phyloP scores from a whole-genome alignment of 768 basidiomycete species.

The Lactarius psammicola region DNA sequence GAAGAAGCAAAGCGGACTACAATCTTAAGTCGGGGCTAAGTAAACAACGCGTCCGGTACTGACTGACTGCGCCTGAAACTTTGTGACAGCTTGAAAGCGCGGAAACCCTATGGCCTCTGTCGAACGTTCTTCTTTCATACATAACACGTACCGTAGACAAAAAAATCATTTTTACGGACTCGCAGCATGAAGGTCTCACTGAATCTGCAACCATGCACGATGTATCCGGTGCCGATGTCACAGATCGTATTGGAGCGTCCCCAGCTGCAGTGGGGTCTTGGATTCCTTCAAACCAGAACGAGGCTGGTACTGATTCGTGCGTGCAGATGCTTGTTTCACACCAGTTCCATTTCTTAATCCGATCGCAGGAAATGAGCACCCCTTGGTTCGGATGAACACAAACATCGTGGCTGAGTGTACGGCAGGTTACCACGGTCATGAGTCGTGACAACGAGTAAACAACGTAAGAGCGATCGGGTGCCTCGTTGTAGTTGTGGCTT shows the following conservation, averaged over 20 bases:
- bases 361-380: slow-evolving; percentile 97
- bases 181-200: slow-evolving; percentile 15
- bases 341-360: slow-evolving; percentile 98
- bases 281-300: slow-evolving; percentile 25
- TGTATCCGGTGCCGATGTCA: slow-evolving; percentile 90
- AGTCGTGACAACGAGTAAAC: slow-evolving; percentile 12
- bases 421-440: slow-evolving; percentile 19
- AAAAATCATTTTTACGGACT: slow-evolving; percentile 22
- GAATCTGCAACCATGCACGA: slow-evolving; percentile 76
- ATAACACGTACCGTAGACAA: slow-evolving; percentile 82
- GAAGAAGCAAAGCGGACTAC: slow-evolving; percentile 31
- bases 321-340: slow-evolving; percentile 91
- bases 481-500: slow-evolving; percentile 91
- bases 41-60: slow-evolving; percentile 90
- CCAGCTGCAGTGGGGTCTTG: slow-evolving; percentile 84
- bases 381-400: slow-evolving; percentile 98
- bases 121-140: slow-evolving; percentile 98
- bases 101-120: slow-evolving; percentile 67
- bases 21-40: slow-evolving; percentile 94
- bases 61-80: slow-evolving; percentile 92
- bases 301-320: slow-evolving; percentile 77
- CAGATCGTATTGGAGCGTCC: slow-evolving; percentile 92
- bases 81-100: slow-evolving; percentile 91
- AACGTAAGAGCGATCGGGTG: slow-evolving; percentile 58
- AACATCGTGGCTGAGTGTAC: slow-evolving; percentile 76